These are phyloP conservation scores for Nicotiana paniculata DNA, from an alignment of 257 asterid species.

Conservation along the genomic window DNA sequence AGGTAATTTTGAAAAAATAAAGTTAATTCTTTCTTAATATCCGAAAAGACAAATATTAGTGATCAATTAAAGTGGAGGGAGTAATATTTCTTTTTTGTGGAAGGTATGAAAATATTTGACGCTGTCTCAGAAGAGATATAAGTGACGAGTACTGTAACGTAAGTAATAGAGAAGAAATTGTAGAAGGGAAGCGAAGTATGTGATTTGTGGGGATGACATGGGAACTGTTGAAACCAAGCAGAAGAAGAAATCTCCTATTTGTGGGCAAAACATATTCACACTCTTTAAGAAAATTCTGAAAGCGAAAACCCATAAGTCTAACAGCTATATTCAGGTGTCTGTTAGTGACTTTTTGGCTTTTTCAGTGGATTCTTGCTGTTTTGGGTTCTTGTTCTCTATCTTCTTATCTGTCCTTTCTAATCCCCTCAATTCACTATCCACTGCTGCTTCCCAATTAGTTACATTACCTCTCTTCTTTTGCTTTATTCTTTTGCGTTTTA, in stretches of 20 bases:
- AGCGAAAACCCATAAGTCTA: constrained; percentile 12
- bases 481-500: neutral
- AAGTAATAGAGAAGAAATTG: neutral
- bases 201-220: neutral
- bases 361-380: constrained; percentile 33
- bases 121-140: too few species aligned
- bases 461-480: neutral
- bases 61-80: too few species aligned
- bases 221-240: constrained; percentile 13
- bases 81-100: too few species aligned
- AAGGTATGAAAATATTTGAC: too few species aligned
- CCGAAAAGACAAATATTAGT: too few species aligned
- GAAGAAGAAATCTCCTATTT: constrained; percentile 15
- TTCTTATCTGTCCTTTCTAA: neutral
- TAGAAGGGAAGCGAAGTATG: neutral
- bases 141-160: too few species aligned
- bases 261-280: constrained; percentile 12
- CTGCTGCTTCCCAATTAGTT: neutral
- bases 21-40: too few species aligned
- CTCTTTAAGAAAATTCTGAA: constrained; percentile 1
- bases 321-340: constrained; percentile 31
- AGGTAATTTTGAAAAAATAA: too few species aligned
- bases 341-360: constrained; percentile 8
- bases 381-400: constrained; percentile 8
- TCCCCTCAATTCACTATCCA: neutral